Base-by-base conservation (phyloP, 768 basidiomycete species). In the Suillus alpinus region DNA sequence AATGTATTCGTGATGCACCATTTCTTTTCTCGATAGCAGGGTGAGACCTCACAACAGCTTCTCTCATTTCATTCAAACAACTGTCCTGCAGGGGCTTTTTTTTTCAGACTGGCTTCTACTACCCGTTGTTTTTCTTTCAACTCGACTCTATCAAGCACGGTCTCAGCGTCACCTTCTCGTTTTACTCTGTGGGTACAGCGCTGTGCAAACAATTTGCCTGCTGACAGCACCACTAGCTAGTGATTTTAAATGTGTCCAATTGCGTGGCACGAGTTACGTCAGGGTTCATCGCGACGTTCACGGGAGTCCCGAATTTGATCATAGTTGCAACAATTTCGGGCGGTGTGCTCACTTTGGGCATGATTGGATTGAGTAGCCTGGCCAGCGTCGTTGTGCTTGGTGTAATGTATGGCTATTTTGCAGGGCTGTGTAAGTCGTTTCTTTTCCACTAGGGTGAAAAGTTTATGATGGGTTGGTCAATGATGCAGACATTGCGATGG, bases 111-210 rank as follows among this genome's bases (percentile, higher is more conserved):
- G 79, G 80, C 1, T 62, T 81, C 23, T 83, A 77, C 62, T 80
- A 78, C 50, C 81, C 82, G 0, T 74, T 81, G 23, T 84, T 82
- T 68, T 85, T 80, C 65, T 66, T 85, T 16, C 84, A 85, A 63
- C 68, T 84, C 8, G 76, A 80, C 50, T 76, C 83, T 2, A 76
- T 81, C 20, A 74, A 74, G 50, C 80, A 80, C 56, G 79, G 79
- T 2, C 71, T 83, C 26, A 67, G 70, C 32, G 66, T 75, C 9
- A 68, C 65, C 32, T 67, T 85, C 3, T 79, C 83, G 0, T 84
- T 85, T 62, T 83, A 83, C 63, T 76, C 75, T 31, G 83, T 83
- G 60, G 20, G 73, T 46, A 56, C 41, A 23, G 36, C 37, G 2
- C 32, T 41, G 32, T 34, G 18, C n/a, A 16, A 37, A 4, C 31